Evolutionary conservation across 768 basidiomycete genomes (phyloP).

Genomic region (Nevesoporus exiguus): DNA sequence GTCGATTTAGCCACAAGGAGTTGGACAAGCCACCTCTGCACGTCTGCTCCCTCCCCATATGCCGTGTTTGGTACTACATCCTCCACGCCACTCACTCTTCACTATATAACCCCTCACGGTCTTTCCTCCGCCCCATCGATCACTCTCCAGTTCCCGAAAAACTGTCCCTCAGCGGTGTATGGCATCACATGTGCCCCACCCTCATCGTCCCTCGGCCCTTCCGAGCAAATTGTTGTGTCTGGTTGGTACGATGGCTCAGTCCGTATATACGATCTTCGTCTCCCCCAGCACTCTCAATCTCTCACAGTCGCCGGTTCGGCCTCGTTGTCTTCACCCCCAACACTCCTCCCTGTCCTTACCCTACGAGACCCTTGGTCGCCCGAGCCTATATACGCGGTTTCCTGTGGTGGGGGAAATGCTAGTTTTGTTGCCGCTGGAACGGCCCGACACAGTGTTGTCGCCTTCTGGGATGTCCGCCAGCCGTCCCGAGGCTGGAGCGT

Average conservation of each 20-base stretch:
- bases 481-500: constrained; percentile 69
- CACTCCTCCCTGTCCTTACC: constrained; percentile 56
- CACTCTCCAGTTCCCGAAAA: constrained; percentile 41
- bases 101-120: constrained; percentile 46
- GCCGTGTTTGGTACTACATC: constrained; percentile 66
- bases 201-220: constrained; percentile 64
- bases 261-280: constrained; percentile 72
- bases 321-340: constrained; percentile 22
- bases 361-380: constrained; percentile 64
- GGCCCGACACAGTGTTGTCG: constrained; percentile 72
- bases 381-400: constrained; percentile 74
- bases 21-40: constrained; percentile 61
- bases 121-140: constrained; percentile 48
- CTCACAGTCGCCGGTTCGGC: not conserved
- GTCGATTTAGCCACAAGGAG: constrained; percentile 50
- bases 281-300: constrained; percentile 24
- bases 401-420: constrained; percentile 66
- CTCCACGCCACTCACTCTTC: constrained; percentile 53
- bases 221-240: constrained; percentile 67
- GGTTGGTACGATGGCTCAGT: constrained; percentile 83
- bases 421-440: constrained; percentile 72
- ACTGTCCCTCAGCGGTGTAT: constrained; percentile 60
- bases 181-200: constrained; percentile 60
- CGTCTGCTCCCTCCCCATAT: constrained; percentile 50
- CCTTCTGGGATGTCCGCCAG: constrained; percentile 77